Conservation (phyloP, 768 basidiomycete genomes). For the Termitomyces sp. region DNA sequence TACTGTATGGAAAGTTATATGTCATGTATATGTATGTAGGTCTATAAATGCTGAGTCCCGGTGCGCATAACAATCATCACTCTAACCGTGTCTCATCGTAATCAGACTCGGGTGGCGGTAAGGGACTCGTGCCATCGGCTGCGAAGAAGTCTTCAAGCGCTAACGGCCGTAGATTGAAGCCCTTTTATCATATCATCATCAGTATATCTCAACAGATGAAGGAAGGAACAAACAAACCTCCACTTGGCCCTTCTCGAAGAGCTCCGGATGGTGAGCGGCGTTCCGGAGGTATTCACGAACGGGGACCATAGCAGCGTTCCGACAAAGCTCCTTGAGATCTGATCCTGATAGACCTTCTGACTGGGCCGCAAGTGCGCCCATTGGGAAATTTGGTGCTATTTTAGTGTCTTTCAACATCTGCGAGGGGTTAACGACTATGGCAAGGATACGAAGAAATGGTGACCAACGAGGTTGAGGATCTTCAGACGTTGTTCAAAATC, state of each 20-base stretch:
- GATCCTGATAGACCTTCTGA: conserved; percentile 84
- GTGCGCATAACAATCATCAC: conserved; percentile 14
- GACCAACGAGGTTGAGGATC: conserved; percentile 73
- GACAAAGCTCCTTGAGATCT: conserved; percentile 87
- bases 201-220: neutral
- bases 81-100: conserved; percentile 16
- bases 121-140: conserved; percentile 33
- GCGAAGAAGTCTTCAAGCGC: conserved; percentile 64
- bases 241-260: conserved; percentile 46
- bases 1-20: conserved; percentile 6
- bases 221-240: conserved; percentile 26
- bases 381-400: conserved; percentile 57
- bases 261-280: conserved; percentile 37
- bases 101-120: conserved; percentile 26
- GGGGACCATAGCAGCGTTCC: conserved; percentile 92
- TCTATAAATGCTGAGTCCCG: conserved; percentile 5
- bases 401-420: conserved; percentile 85
- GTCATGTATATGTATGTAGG: conserved; percentile 5
- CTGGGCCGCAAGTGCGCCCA: conserved; percentile 59
- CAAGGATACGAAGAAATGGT: neutral
- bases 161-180: conserved; percentile 74
- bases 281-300: conserved; percentile 78
- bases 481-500: conserved; percentile 74
- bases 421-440: neutral
- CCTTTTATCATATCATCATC: conserved; percentile 38